A percentile compares a stretch with the other conserved stretches of the same genome.
Evolutionary conservation across 805 yeast genomes (phyloP).

Genomic region (Candida silvicultrix): DNA sequence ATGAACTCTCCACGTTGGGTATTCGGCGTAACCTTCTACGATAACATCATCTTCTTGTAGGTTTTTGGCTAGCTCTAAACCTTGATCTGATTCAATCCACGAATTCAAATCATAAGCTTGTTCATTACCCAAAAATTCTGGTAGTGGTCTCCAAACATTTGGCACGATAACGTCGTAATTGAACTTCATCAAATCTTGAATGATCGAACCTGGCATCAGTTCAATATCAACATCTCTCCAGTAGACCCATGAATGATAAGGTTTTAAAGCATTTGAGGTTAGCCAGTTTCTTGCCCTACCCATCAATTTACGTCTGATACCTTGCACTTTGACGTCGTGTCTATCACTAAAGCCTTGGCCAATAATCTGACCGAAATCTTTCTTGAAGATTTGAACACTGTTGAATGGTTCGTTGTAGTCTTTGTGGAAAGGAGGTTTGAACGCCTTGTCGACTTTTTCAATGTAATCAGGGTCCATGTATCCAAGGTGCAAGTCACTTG

Average conservation of each 20-base stretch:
- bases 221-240: slow-evolving; percentile 90
- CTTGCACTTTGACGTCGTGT: slow-evolving; percentile 82
- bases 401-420: slow-evolving; percentile 67
- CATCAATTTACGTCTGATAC: slow-evolving; percentile 77
- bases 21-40: slow-evolving; percentile 84
- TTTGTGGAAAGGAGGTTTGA: slow-evolving; percentile 58
- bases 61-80: slow-evolving; percentile 54
- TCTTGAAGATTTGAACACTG: slow-evolving; percentile 71
- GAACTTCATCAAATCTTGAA: slow-evolving; percentile 65
- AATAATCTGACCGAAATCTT: slow-evolving; percentile 77
- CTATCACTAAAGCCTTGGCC: slow-evolving; percentile 84
- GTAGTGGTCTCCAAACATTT: slow-evolving; percentile 96
- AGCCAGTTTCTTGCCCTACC: slow-evolving; percentile 86
- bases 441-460: slow-evolving; percentile 50
- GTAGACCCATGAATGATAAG: slow-evolving; percentile 86
- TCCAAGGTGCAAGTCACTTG: slow-evolving; percentile 55
- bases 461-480: slow-evolving; percentile 67
- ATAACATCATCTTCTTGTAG: slow-evolving; percentile 78
- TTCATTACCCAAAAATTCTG: slow-evolving; percentile 81
- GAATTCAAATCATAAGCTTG: slow-evolving; percentile 96
- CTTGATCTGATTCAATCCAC: slow-evolving; percentile 88
- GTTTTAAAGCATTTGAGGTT: slow-evolving; percentile 63
- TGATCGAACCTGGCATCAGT: slow-evolving; percentile 70
- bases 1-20: slow-evolving; percentile 82
- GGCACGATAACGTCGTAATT: slow-evolving; percentile 72